Evolutionary conservation across 2,329 filamentous ascomycete genomes (phyloP), one percentile per base, ranked within the genome.

Genomic region (Zopfia rhizophila): DNA sequence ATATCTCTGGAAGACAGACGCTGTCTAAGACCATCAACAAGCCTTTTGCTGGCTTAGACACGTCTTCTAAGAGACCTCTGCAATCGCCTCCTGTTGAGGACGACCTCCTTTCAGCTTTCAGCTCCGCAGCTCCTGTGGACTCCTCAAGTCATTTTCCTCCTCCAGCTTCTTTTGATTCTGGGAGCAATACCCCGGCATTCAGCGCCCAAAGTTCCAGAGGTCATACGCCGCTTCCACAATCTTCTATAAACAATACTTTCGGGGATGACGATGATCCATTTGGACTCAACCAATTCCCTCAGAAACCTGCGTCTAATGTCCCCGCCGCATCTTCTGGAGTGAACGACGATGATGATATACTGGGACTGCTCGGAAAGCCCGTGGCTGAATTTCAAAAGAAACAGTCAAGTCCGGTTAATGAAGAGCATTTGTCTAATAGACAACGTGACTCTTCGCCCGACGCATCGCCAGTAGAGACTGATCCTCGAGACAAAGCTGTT

Each of bases 191-290:
- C 11, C 74, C 75, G 18, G 67, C 64, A 12, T 49, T 60, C 21
- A 55, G 56, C 23, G 39, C 65, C 11, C 53, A 58, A 40, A 51
- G 51, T 18, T 68, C 66, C 5, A 58, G 58, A 29, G 56, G 58
- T 6, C 58, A 65, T 14, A 70, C 65, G 5, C 60, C 66, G 16
- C 43, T 61, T 4, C 61, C 64, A 7, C 56, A 62, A 16, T 23
- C 51, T 12, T 46, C 61, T 3, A 38, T 48, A 17, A 60, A 31
- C 13, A 42, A 61, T 29, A 39, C 53, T 0, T 73, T 85, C 51
- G 74, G 70, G 10, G 78, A 82, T 21, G 87, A 93, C 32, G 91
- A 96, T 65, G 91, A 96, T 65, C 90, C 91, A 2, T 97, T 97
- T 68, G 93, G 90, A 1, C 75, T 97, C 24, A 86, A 80, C 48